A percentile compares a stretch with the other conserved stretches of the same genome.
phyloP scores from a whole-genome alignment of 2,329 filamentous ascomycete genomes.

The Paraconiothyrium sp. region DNA sequence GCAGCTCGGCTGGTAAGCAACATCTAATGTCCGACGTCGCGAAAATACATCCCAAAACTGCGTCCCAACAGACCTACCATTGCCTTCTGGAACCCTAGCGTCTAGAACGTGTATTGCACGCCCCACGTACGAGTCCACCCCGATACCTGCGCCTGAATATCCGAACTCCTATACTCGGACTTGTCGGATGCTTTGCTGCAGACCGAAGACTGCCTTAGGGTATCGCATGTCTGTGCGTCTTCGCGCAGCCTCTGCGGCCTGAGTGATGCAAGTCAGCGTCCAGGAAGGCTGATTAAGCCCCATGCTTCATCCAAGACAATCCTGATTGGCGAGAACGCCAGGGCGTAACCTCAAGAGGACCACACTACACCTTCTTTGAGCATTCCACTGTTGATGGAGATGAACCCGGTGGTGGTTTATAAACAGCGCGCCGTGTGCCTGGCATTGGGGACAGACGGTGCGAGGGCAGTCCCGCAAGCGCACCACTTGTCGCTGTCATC shows the following conservation, averaged over 20 bases:
- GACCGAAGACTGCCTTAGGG: too few species aligned
- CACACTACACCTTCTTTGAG: neutral
- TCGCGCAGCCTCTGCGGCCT: too few species aligned
- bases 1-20: too few species aligned
- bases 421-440: slow-evolving; percentile 3
- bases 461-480: slow-evolving; percentile 5
- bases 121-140: too few species aligned
- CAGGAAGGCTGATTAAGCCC: neutral
- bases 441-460: neutral
- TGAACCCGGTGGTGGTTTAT: neutral
- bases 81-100: too few species aligned
- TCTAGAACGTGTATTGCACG: too few species aligned
- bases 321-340: neutral
- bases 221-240: neutral
- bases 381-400: slow-evolving; percentile 1
- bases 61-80: too few species aligned
- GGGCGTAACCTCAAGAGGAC: neutral
- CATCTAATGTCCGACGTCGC: too few species aligned
- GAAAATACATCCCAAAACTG: too few species aligned
- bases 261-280: slow-evolving; percentile 1
- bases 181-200: neutral
- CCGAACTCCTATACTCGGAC: too few species aligned
- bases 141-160: too few species aligned
- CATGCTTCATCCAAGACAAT: neutral
- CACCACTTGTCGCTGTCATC: neutral